These are phyloP conservation scores for Leucoagaricus sp. DNA, from an alignment of 1,284 basidiomycete species.

Conservation along the genomic window DNA sequence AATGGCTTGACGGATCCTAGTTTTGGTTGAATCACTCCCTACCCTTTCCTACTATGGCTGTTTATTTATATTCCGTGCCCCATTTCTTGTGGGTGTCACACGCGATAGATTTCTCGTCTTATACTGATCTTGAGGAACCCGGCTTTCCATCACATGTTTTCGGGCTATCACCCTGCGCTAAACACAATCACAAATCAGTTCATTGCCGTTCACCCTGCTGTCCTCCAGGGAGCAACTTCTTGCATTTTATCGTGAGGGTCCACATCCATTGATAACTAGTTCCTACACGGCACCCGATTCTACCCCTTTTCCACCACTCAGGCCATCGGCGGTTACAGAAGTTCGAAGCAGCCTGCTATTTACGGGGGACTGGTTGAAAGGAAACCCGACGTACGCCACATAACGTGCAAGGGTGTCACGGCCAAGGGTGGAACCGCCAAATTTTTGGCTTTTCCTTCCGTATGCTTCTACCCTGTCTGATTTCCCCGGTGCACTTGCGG, in stretches of 20 bases:
- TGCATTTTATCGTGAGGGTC: neutral
- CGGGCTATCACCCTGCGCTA: neutral
- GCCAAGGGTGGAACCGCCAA: neutral
- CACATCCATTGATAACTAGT: neutral
- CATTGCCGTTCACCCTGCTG: neutral
- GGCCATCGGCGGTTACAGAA: conserved; percentile 11
- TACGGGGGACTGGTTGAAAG: conserved; percentile 1
- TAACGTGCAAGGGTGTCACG: neutral
- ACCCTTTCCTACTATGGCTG: neutral
- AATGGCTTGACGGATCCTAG: conserved; percentile 33
- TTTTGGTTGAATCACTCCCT: neutral
- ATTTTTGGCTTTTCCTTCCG: neutral
- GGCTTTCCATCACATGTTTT: neutral
- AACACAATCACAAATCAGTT: neutral
- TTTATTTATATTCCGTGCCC: conserved; percentile 9
- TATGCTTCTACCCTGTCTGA: neutral
- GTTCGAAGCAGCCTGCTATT: conserved; percentile 3
- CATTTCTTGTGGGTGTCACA: conserved; percentile 4
- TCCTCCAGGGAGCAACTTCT: neutral
- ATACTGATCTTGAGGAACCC: neutral
- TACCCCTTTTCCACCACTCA: conserved; percentile 12
- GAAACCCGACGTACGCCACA: conserved; percentile 8
- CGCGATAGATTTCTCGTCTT: neutral
- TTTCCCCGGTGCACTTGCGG: neutral
- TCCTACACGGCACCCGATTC: neutral